Percentiles rank a stretch among this genome's conserved stretches.
phyloP scores from a whole-genome alignment of 495 filamentous ascomycete genomes.

The Tuber indicum region DNA sequence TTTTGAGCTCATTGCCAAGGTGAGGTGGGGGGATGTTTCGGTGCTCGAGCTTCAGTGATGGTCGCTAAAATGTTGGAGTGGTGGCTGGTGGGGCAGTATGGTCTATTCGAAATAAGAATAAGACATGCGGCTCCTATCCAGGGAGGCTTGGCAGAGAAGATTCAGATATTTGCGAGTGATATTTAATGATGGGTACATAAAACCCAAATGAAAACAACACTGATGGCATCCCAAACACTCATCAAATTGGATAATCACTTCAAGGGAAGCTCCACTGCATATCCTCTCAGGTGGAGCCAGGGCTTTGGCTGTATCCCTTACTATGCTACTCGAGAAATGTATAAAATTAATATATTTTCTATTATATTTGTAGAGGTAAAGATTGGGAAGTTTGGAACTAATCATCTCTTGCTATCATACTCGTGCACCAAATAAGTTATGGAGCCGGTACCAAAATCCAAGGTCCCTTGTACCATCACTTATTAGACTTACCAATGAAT shows the following conservation, averaged over 20 bases:
- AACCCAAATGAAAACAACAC: not conserved
- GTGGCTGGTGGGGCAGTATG: not conserved
- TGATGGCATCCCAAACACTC: not conserved
- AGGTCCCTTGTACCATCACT: not conserved
- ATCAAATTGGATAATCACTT: not conserved
- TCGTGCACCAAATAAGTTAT: too few species aligned
- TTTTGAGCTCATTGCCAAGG: conserved; percentile 32
- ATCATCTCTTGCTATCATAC: too few species aligned
- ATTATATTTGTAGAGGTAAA: not conserved
- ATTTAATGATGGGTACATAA: not conserved
- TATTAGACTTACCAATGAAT: not conserved
- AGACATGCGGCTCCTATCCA: not conserved
- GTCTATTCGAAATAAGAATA: not conserved
- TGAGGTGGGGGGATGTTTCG: not conserved
- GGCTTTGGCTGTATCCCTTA: not conserved
- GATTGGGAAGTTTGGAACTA: not conserved
- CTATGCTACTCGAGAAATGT: not conserved
- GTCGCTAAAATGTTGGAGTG: not conserved
- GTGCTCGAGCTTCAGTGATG: not conserved
- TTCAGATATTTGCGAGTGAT: not conserved
- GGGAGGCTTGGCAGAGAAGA: not conserved
- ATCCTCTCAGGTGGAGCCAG: not conserved
- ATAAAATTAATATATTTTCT: not conserved
- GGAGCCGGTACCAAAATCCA: not conserved
- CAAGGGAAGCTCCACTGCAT: not conserved